Evolutionary conservation across 1,284 basidiomycete species (phyloP).

Genomic region (Pseudozyma hubeiensis): DNA sequence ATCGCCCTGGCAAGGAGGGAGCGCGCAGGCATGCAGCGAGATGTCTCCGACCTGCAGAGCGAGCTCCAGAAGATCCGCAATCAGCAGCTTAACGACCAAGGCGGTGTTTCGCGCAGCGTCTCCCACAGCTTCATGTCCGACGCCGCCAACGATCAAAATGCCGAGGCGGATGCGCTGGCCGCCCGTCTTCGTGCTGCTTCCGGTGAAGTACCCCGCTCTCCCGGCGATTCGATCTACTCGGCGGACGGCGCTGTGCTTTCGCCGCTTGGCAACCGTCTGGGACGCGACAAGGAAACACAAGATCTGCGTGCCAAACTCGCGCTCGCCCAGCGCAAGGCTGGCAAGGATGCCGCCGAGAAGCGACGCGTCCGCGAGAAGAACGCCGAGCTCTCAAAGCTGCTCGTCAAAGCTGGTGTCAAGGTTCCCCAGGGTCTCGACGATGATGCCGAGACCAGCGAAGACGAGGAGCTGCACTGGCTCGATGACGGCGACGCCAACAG

Average conservation of each 20-base stretch:
- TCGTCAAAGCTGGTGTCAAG: slow-evolving; percentile 56
- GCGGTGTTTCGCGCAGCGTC: slow-evolving; percentile 43
- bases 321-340: slow-evolving; percentile 61
- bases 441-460: slow-evolving; percentile 56
- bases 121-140: slow-evolving; percentile 55
- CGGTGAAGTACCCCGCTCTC: slow-evolving; percentile 40
- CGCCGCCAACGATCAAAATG: slow-evolving; percentile 33
- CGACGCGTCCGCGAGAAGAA: slow-evolving; percentile 62
- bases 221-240: slow-evolving; percentile 45
- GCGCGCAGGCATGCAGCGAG: slow-evolving; percentile 85
- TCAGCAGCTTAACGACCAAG: slow-evolving; percentile 41
- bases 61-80: slow-evolving; percentile 71
- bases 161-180: slow-evolving; percentile 34
- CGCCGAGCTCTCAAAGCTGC: slow-evolving; percentile 52
- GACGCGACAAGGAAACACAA: slow-evolving; percentile 54
- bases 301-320: slow-evolving; percentile 62
- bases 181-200: slow-evolving; percentile 41
- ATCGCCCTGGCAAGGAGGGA: slow-evolving; percentile 88
- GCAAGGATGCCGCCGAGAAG: slow-evolving; percentile 62
- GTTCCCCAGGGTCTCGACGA: slow-evolving; percentile 51
- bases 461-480: slow-evolving; percentile 47
- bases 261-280: slow-evolving; percentile 46
- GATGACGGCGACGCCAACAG: slow-evolving; percentile 38
- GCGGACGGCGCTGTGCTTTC: slow-evolving; percentile 44
- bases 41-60: slow-evolving; percentile 89